phyloP scores from a whole-genome alignment of 139 green algal species.

The Tetradesmus obliquus region DNA sequence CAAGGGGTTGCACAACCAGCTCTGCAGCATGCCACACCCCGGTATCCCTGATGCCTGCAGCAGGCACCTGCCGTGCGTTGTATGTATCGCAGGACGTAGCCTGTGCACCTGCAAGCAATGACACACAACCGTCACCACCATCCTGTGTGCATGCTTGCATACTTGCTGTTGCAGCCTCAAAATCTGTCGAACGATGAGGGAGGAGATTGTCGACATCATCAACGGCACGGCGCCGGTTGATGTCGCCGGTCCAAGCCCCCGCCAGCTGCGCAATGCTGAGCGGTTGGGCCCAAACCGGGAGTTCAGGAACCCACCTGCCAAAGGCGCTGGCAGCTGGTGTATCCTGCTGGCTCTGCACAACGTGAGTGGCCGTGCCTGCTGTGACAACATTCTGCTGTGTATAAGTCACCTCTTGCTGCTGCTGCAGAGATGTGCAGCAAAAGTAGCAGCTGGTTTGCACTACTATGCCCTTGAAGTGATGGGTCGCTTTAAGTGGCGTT shows the following conservation, averaged over 20 bases:
- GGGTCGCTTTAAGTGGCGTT: no score
- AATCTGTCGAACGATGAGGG: neutral
- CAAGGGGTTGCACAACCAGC: neutral
- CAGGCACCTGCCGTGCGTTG: no score
- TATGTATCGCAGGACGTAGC: no score
- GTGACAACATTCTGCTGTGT: neutral
- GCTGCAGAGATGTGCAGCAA: no score
- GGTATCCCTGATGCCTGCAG: no score
- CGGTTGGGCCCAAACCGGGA: neutral
- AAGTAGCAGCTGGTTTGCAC: no score
- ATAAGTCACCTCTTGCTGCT: no score
- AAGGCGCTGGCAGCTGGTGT: neutral
- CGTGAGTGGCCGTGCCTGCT: neutral
- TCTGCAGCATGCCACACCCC: neutral
- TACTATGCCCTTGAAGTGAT: no score
- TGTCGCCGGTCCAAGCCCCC: neutral
- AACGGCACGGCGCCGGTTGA: neutral
- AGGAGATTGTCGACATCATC: neutral
- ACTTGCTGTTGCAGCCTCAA: neutral
- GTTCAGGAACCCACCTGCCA: neutral
- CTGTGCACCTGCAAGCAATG: no score
- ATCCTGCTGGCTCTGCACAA: neutral
- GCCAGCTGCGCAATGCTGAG: neutral
- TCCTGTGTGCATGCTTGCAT: neutral
- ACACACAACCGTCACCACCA: neutral